Evolutionary conservation across 495 filamentous ascomycete genomes (phyloP).

Genomic region (Jackrogersella minutella): DNA sequence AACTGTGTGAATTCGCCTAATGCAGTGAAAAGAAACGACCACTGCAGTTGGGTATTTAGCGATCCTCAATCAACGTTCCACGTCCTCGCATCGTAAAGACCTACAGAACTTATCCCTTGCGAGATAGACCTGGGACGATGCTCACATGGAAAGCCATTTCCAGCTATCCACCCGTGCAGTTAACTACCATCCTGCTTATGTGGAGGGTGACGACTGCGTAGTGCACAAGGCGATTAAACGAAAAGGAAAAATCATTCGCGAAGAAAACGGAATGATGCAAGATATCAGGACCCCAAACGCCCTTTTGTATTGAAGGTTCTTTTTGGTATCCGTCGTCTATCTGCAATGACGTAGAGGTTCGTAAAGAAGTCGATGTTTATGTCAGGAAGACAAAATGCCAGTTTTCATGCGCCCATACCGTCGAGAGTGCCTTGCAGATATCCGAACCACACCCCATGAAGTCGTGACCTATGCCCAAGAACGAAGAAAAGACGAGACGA

Average conservation of each 20-base stretch:
- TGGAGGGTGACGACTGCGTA: slow-evolving; percentile 47
- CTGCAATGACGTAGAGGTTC: slow-evolving; percentile 61
- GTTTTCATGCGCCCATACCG: slow-evolving; percentile 59
- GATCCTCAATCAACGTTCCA: slow-evolving; percentile 65
- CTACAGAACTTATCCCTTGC: slow-evolving; percentile 37
- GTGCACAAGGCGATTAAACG: slow-evolving; percentile 50
- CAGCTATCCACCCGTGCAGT: slow-evolving; percentile 63
- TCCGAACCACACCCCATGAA: slow-evolving; percentile 55
- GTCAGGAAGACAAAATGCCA: slow-evolving; percentile 45
- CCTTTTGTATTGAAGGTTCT: slow-evolving; percentile 56
- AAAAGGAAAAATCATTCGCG: slow-evolving; percentile 44
- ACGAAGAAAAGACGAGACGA: slow-evolving; percentile 54
- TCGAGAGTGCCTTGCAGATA: slow-evolving; percentile 60
- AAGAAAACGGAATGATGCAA: slow-evolving; percentile 70
- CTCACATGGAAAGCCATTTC: slow-evolving; percentile 60
- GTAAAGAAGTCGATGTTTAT: slow-evolving; percentile 41
- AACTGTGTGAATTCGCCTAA: slow-evolving; percentile 64
- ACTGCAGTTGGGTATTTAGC: slow-evolving; percentile 61
- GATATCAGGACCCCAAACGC: slow-evolving; percentile 88
- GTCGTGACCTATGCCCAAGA: slow-evolving; percentile 56
- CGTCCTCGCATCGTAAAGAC: slow-evolving; percentile 58
- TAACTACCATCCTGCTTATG: slow-evolving; percentile 48
- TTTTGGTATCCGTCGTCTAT: slow-evolving; percentile 81
- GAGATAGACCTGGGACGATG: slow-evolving; percentile 28
- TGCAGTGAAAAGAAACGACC: slow-evolving; percentile 54